Evolutionary conservation across 2,329 filamentous ascomycete genomes (phyloP), one percentile per base, ranked within the genome.

Genomic region (Xylariaceae sp.): DNA sequence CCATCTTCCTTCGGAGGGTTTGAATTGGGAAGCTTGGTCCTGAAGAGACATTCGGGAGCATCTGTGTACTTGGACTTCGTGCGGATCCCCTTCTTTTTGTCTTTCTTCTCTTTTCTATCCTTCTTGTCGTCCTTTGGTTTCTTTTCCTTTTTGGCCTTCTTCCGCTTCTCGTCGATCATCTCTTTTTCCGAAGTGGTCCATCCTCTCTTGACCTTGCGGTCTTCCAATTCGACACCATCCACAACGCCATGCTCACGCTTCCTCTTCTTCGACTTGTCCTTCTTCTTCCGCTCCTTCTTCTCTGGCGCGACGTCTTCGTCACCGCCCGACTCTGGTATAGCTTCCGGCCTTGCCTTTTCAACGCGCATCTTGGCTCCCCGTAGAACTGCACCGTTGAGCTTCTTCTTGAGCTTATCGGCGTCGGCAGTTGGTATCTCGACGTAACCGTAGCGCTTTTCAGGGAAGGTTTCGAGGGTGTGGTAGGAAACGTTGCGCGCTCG

Each of bases 381-480:
- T 42, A 98, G 68, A 18, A 87, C 85, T 2, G 85, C 79, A 24
- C 91, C 91, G 71, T 95, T 87, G 37, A 97, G 75, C 68, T 93
- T 97, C 68, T 85, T 91, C 68, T 83, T 89, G 40, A 97, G 67
- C 64, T 89, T 95, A n/a, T 91, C 85, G 9, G 91, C 93, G 51
- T 95, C 89, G 65, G 80, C 78, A 3, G 63, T 67, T 1, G 90
- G 90, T 29, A 98, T 67, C 35, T 94, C 89, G 45, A 97, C 73
- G 67, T 87, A 98, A 42, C 91, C 93, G 79, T 89, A 98, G 39
- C 79, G 83, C 60, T 81, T 85, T 51, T 98, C 93, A 12, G 91
- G 91, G 49, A 95, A 95, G 1, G 90, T 90, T 59, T 89, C 79
- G 51, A 96, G 68, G 4, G 73, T 72, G 65, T 97, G 91, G 66